Conservation (phyloP, 768 basidiomycete genomes). For the Tricholoma furcatifolium region DNA sequence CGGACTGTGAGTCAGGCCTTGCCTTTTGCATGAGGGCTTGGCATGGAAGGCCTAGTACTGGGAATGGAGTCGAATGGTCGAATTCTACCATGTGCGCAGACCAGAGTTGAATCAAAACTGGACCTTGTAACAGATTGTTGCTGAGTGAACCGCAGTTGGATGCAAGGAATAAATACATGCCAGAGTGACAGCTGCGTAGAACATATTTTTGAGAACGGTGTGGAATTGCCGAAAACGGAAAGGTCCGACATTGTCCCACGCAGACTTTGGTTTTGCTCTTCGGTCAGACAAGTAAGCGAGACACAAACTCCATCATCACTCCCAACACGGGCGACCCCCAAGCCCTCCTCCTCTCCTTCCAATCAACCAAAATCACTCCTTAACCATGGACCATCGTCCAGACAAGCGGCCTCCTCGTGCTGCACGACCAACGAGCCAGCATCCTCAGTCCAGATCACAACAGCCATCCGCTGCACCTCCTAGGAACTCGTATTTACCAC, state of each 20-base stretch:
- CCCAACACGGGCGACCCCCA: background rate
- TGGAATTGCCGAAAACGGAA: conserved; percentile 15
- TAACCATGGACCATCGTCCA: conserved; percentile 38
- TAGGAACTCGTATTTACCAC: conserved; percentile 30
- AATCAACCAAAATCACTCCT: conserved; percentile 4
- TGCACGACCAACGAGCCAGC: conserved; percentile 43
- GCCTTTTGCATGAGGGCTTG: background rate
- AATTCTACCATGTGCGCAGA: too few species aligned
- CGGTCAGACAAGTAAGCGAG: conserved; percentile 15
- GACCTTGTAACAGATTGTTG: too few species aligned
- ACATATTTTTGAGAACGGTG: too few species aligned
- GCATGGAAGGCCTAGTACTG: too few species aligned
- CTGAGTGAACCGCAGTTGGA: too few species aligned
- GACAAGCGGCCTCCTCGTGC: conserved; percentile 57
- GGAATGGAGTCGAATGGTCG: too few species aligned
- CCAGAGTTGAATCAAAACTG: too few species aligned
- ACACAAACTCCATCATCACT: conserved; percentile 8
- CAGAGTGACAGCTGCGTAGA: too few species aligned
- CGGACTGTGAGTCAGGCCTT: too few species aligned
- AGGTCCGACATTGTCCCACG: conserved; percentile 10
- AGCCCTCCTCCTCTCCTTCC: conserved; percentile 2
- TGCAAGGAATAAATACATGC: too few species aligned
- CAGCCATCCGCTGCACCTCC: conserved; percentile 30
- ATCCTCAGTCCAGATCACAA: conserved; percentile 36
- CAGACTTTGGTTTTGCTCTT: conserved; percentile 11